Conservation (phyloP, 2,329 filamentous ascomycete genomes). For the Nannizziopsis arthrosporioides region DNA sequence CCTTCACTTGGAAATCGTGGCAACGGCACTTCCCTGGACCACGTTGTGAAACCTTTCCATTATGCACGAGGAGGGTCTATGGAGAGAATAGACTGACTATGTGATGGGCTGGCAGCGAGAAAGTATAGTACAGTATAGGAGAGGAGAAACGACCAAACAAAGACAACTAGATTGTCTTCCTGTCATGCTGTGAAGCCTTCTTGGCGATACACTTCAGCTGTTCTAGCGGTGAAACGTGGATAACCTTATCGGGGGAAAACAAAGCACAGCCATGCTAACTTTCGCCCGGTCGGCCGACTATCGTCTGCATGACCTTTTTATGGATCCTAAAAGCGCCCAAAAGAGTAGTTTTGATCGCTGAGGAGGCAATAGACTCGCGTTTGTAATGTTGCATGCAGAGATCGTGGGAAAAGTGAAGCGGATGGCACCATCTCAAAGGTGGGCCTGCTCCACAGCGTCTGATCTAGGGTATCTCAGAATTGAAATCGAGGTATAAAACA, state of each 20-base stretch:
- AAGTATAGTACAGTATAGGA: neutral
- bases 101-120: neutral
- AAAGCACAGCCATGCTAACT: neutral
- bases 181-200: neutral
- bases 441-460: neutral
- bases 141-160: neutral
- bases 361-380: neutral
- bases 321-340: neutral
- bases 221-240: slow-evolving; percentile 2
- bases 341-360: neutral
- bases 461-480: neutral
- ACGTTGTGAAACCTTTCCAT: slow-evolving; percentile 4
- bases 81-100: neutral
- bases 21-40: neutral
- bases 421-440: neutral
- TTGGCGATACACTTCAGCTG: slow-evolving; percentile 1
- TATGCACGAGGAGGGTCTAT: neutral
- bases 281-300: slow-evolving; percentile 3
- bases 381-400: neutral
- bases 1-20: neutral
- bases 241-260: neutral
- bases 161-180: slow-evolving; percentile 8
- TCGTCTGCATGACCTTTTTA: neutral
- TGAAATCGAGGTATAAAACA: neutral
- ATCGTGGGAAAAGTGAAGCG: neutral